Evolutionary conservation across 2,329 filamentous ascomycete genomes (phyloP), one percentile per base, ranked within the genome.

Genomic region (Paecilomyces variotii): DNA sequence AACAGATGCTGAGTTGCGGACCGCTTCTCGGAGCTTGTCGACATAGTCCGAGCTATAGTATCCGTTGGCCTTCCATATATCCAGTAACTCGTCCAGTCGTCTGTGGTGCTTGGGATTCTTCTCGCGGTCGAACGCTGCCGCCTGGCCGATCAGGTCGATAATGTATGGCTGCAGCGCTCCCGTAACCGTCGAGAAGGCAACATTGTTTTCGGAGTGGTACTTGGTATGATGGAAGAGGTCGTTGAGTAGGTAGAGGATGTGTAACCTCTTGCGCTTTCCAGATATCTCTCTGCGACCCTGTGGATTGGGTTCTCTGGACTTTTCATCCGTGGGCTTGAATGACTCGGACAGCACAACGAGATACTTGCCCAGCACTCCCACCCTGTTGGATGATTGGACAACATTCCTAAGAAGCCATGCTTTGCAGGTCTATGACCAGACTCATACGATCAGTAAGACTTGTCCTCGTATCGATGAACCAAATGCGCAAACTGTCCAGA

Each of bases 391-490:
- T 60, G 90, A 94, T 59, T 82, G 81, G 66, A 84, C 80, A 70
- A 93, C 79, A 77, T 91, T 84, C 67, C 82, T 82, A 70, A 91
- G 76, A 68, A 93, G 87, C 90, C 90, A 96, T 76, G 84, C 81
- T 83, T 92, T 96, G 83, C 89, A 92, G 80, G 85, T 89, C 91
- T 96, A 84, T 58, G 58, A 58, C 64, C 59, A 56, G 51, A 57
- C 54, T 56, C 55, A 63, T 61, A 57, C 56, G 60, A 74, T 76
- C 76, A 76, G 74, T 70, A 72, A 64, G 65, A 61, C 62, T 59
- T 61, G 64, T 56, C 60, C 62, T 45, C 39, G 39, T 14, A 45
- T 45, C 39, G 35, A 45, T 61, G 53, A 65, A 60, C 60, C 59
- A 67, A 63, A 68, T 62, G 65, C 63, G 69, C 61, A 68, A 71